phyloP scores from a whole-genome alignment of 108 stramenopile genomes.

The Pseudonitzschia pungens region DNA sequence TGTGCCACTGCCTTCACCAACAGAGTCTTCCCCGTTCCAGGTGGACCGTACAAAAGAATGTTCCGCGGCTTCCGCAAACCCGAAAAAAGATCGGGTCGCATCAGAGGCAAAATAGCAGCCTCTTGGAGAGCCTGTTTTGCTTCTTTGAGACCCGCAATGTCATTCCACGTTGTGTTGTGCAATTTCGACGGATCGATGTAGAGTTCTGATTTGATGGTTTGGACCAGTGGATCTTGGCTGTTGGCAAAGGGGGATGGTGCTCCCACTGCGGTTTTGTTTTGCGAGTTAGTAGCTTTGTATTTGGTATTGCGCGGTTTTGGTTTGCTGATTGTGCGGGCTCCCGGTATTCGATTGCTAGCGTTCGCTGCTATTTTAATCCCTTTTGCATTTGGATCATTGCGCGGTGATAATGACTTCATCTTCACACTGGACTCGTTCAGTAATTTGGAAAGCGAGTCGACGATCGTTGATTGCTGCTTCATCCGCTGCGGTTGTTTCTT shows the following conservation, averaged over 20 bases:
- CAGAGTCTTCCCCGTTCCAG: conserved; percentile 92
- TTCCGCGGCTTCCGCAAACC: conserved; percentile 87
- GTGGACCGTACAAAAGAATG: conserved; percentile 87
- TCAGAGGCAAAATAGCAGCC: conserved; percentile 87
- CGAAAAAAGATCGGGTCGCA: conserved; percentile 91
- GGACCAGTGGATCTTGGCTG: conserved; percentile 46
- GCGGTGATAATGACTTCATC: not conserved
- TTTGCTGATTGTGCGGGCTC: not conserved
- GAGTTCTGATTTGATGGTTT: conserved; percentile 52
- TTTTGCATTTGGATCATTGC: conserved; percentile 5
- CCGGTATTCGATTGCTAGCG: not conserved
- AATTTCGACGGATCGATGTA: conserved; percentile 53
- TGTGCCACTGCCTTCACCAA: conserved; percentile 85
- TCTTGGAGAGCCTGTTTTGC: conserved; percentile 92
- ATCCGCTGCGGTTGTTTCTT: not conserved
- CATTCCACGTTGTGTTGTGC: conserved; percentile 46
- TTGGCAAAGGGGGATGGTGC: conserved; percentile 2
- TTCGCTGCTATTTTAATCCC: not conserved
- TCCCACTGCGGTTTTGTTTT: conserved; percentile 4
- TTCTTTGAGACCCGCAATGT: conserved; percentile 72
- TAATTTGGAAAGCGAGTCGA: not conserved
- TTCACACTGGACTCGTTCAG: not conserved
- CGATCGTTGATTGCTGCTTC: not conserved
- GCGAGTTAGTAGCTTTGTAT: not conserved
- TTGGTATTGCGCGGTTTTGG: not conserved